phyloP scores from a whole-genome alignment of 176 grass and related monocot species.

The Oryza punctata region DNA sequence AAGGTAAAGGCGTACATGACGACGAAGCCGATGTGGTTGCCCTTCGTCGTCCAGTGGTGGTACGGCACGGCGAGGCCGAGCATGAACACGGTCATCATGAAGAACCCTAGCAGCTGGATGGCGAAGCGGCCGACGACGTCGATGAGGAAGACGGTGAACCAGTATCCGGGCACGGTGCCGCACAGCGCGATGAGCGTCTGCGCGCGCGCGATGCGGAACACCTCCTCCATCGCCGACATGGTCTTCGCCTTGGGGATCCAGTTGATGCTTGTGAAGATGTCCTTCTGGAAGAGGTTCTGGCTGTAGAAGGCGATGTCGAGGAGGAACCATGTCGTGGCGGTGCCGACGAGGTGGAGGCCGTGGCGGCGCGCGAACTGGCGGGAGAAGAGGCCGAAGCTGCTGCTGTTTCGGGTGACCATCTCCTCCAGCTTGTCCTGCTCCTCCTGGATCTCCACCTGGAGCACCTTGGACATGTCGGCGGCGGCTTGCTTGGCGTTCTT shows the following conservation, averaged over 20 bases:
- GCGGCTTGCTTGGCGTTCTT: slow-evolving; percentile 72
- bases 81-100: slow-evolving; percentile 83
- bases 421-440: slow-evolving; percentile 30
- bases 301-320: slow-evolving; percentile 93
- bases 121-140: slow-evolving; percentile 56
- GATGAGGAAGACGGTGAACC: slow-evolving; percentile 78
- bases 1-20: slow-evolving; percentile 68
- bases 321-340: slow-evolving; percentile 68
- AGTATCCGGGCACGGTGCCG: slow-evolving; percentile 75
- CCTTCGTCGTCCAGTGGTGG: slow-evolving; percentile 68
- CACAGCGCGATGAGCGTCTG: slow-evolving; percentile 67
- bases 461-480: slow-evolving; percentile 70
- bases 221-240: slow-evolving; percentile 68
- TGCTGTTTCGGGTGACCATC: background rate
- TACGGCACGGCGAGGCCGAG: slow-evolving; percentile 59
- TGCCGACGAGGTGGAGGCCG: slow-evolving; percentile 61
- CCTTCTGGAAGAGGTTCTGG: slow-evolving; percentile 85
- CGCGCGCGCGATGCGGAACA: slow-evolving; percentile 52
- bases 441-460: slow-evolving; percentile 50
- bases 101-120: slow-evolving; percentile 65
- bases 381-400: slow-evolving; percentile 50
- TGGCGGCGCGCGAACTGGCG: slow-evolving; percentile 49
- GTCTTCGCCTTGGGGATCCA: slow-evolving; percentile 53
- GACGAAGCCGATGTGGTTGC: slow-evolving; percentile 57
- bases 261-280: slow-evolving; percentile 67